A percentile compares a stretch with the other conserved stretches of the same genome.
These are phyloP conservation scores for Xylaria grammica DNA, from an alignment of 495 filamentous ascomycete species.

Conservation along the genomic window DNA sequence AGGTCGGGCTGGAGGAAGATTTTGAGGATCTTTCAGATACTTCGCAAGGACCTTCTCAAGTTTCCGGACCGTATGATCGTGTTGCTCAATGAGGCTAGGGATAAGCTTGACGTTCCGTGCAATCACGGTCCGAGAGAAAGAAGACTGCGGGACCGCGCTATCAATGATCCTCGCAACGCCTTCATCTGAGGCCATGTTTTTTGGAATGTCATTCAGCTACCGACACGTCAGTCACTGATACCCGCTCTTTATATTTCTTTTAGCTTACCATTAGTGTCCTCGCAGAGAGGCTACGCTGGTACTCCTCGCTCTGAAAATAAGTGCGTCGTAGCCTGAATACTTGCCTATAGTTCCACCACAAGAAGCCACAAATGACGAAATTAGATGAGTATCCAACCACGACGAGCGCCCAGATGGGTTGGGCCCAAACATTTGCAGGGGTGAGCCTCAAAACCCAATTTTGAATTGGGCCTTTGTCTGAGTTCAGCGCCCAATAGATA, in stretches of 20 bases:
- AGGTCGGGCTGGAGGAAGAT: slow-evolving; percentile 78
- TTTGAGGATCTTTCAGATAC: slow-evolving; percentile 86
- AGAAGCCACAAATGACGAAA: slow-evolving; percentile 73
- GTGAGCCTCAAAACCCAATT: slow-evolving; percentile 57
- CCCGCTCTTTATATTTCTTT: not conserved
- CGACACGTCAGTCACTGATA: slow-evolving; percentile 26
- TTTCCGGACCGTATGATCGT: slow-evolving; percentile 77
- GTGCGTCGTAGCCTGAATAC: slow-evolving; percentile 71
- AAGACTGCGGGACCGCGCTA: slow-evolving; percentile 71
- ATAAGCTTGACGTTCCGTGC: slow-evolving; percentile 90
- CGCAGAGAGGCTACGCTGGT: slow-evolving; percentile 85
- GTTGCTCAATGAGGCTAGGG: slow-evolving; percentile 81
- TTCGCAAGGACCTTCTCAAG: slow-evolving; percentile 84
- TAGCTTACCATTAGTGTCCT: slow-evolving; percentile 80
- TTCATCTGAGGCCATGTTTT: slow-evolving; percentile 74
- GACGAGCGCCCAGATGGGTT: slow-evolving; percentile 79
- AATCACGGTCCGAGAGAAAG: slow-evolving; percentile 78
- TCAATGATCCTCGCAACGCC: slow-evolving; percentile 84
- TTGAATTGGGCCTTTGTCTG: slow-evolving; percentile 52
- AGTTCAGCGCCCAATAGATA: slow-evolving; percentile 65
- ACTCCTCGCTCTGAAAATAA: slow-evolving; percentile 88
- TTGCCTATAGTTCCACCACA: slow-evolving; percentile 88
- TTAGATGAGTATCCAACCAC: slow-evolving; percentile 80
- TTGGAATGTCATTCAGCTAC: slow-evolving; percentile 85
- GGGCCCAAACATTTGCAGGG: slow-evolving; percentile 60